phyloP scores from a whole-genome alignment of 139 green algal species.

The Picochlorum costavermella region DNA sequence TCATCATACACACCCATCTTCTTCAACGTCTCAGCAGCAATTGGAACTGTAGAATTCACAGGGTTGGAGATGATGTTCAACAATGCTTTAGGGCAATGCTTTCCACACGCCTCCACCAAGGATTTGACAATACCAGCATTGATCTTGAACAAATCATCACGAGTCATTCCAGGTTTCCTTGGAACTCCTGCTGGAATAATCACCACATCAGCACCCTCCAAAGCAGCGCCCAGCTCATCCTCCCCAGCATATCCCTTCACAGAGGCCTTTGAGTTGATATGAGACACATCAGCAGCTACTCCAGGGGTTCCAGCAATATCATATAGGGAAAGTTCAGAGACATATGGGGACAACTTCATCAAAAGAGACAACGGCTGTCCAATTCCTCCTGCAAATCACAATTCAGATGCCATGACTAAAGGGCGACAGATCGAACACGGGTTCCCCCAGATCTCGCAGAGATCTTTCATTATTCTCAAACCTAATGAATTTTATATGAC shows the following conservation, averaged over 20 bases:
- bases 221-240: constrained; percentile 59
- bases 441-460: background rate
- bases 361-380: constrained; percentile 85
- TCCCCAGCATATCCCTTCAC: constrained; percentile 60
- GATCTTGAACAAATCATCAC: constrained; percentile 98
- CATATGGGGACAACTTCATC: constrained; percentile 84
- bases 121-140: constrained; percentile 80
- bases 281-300: constrained; percentile 87
- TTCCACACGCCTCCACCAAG: constrained; percentile 74
- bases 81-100: constrained; percentile 76
- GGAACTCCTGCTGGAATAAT: constrained; percentile 91
- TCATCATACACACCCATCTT: constrained; percentile 61
- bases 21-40: constrained; percentile 77
- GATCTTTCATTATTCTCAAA: no score
- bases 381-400: constrained; percentile 59
- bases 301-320: constrained; percentile 81
- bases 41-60: constrained; percentile 89
- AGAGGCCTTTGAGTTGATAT: constrained; percentile 91
- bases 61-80: constrained; percentile 88
- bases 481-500: background rate
- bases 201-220: constrained; percentile 70
- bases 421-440: background rate
- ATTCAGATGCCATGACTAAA: background rate
- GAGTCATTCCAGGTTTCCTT: constrained; percentile 98
- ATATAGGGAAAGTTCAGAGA: constrained; percentile 72